phyloP scores from a whole-genome alignment of 352 stramenopile genomes.

The Phytophthora constricta region DNA sequence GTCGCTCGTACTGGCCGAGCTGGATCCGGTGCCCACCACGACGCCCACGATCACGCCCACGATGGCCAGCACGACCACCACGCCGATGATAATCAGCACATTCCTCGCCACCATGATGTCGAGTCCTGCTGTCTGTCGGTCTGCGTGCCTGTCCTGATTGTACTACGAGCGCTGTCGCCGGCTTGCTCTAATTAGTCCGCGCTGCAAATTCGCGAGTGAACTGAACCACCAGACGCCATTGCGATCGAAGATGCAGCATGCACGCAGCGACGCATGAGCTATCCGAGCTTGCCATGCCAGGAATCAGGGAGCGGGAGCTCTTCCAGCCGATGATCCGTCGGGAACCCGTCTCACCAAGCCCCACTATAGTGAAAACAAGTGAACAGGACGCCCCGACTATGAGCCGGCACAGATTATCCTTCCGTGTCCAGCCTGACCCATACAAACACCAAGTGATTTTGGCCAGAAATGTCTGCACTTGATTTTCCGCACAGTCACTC shows the following conservation, averaged over 20 bases:
- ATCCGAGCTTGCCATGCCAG: not conserved
- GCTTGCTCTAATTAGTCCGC: not conserved
- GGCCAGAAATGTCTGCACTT: not conserved
- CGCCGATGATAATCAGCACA: constrained; percentile 43
- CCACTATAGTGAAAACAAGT: no score
- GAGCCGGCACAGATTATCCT: no score
- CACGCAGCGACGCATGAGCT: not conserved
- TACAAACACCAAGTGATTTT: not conserved
- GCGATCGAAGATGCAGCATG: not conserved
- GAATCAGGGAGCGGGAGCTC: not conserved
- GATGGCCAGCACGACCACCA: constrained; percentile 53
- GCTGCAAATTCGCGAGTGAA: constrained; percentile 30
- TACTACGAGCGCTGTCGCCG: not conserved
- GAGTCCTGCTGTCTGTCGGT: constrained; percentile 4
- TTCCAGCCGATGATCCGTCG: not conserved
- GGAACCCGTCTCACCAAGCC: not conserved
- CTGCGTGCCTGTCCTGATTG: not conserved
- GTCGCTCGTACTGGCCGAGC: constrained; percentile 31
- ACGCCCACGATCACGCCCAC: constrained; percentile 59
- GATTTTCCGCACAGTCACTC: no score
- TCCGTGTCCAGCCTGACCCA: not conserved
- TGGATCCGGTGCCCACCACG: constrained; percentile 37
- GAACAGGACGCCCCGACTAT: no score
- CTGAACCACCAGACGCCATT: constrained; percentile 21
- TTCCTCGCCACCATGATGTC: constrained; percentile 29